Evolutionary conservation across 345 rosid genomes (phyloP), one percentile per base, ranked within the genome.

Genomic region (Arabis alpina): DNA sequence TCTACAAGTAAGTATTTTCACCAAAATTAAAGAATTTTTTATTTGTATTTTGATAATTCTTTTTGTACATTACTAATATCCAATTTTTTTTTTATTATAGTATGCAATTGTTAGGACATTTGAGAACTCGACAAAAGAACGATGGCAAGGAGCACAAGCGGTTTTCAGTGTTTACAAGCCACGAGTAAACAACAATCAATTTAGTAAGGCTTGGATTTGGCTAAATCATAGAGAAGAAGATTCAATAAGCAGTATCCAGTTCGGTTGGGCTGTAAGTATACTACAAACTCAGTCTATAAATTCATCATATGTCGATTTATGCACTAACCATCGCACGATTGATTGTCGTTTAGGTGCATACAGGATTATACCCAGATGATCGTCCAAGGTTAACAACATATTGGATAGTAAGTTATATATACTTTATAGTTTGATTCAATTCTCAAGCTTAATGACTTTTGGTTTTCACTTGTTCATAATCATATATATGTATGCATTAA

Each of bases 171-270:
- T 66, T 11, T 27, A 53, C 71, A 53, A 42, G 28, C 71, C 61
- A 66, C 7, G 0, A 12, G 61, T 54, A 16, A 10, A 10, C 30
- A 15, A 28, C 28, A 2, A 54, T 28, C 71, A 66, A 12, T 66
- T 53, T 66, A 54, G 71, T 42, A 66, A 66, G 11, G 51, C 30
- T 53, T 66, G 71, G 71, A 12, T 66, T 54, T 66, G 71, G 71
- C 42, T 66, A 10, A 66, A 53, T 42, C 61, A 66, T 8, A 66
- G 30, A 66, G 52, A 42, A 25, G 16, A 30, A 6, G 13, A 54
- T 41, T 7, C 10, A 6, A 53, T 66, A 10, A 54, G 43, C 42
- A 66, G 61, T 42, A 54, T 66, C 11, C 71, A 66, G 14, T 66
- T 66, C 6, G 71, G 71, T 66, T 53, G 52, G 71, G 71, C 61